Base-by-base conservation (phyloP, 2,329 filamentous ascomycete species). In the Talaromyces atroroseus region DNA sequence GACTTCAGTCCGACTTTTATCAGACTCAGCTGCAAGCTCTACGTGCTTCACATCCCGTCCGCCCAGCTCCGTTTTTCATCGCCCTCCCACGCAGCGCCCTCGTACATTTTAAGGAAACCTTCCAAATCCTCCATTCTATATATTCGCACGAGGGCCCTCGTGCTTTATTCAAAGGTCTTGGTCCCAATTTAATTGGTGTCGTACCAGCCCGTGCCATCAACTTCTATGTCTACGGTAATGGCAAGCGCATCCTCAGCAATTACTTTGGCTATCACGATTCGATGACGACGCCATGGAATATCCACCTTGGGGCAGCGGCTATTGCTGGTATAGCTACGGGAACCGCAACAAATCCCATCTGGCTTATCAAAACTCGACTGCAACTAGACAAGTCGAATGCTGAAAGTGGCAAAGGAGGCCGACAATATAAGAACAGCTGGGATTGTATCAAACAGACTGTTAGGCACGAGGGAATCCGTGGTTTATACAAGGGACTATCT, bases 341-440 rank as follows among this genome's bases (percentile, higher is more conserved):
- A 48, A 96, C 92, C 1, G 89, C 88, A 21, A 97, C 92, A 38
- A 96, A 96, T 72, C 92, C 92, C 1, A 96, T 97, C 67, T 97
- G 92, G 92, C 82, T 97, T 61, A 85, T 97, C 68, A 97, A 97
- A 80, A 97, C 92, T 42, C 81, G 92, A 32, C 71, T 97, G 64
- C 92, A 97, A 74, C 82, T 97, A 34, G 92, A 97, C 76, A 95
- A 92, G 77, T 89, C 89, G 68, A 82, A 85, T 52, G 87, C 87
- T 16, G 82, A 83, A 64, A 75, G 76, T 59, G 81, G 60, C 77
- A 80, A 58, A 54, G 51, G 56, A 16, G 77, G 78, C 52, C 80
- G 92, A 52, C 85, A 85, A 66, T 96, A 97, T 74, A 85, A 84
- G 70, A 96, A 96, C 71, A 92, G 89, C 61, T 82, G 86, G 73